These are phyloP conservation scores for Keithomyces neogunnii DNA, from an alignment of 2,329 filamentous ascomycete genomes.

Conservation along the genomic window DNA sequence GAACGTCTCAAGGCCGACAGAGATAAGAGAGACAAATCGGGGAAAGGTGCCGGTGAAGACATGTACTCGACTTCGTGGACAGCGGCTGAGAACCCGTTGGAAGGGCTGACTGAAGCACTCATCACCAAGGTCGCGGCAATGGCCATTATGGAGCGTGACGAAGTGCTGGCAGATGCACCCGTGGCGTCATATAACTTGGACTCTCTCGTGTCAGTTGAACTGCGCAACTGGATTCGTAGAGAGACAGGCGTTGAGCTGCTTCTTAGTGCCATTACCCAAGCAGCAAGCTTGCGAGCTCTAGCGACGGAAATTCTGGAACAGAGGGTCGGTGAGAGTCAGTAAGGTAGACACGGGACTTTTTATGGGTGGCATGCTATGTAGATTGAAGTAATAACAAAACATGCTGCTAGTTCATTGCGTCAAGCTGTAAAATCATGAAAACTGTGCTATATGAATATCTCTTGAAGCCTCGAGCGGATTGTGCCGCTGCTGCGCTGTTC, in stretches of 20 bases:
- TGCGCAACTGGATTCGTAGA: conserved; percentile 30
- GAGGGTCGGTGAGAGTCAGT: no score
- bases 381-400: no score
- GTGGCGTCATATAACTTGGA: conserved; percentile 31
- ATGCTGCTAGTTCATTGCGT: no score
- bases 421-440: no score
- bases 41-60: background rate
- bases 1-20: conserved; percentile 2
- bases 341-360: no score
- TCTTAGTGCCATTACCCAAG: conserved; percentile 3
- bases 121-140: conserved; percentile 7
- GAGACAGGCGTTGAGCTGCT: conserved; percentile 25
- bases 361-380: no score
- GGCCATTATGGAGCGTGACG: conserved; percentile 8
- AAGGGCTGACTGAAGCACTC: conserved; percentile 6
- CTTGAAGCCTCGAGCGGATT: no score
- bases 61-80: conserved; percentile 2
- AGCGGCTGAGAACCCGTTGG: conserved; percentile 1
- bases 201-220: conserved; percentile 30
- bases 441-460: no score
- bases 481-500: no score
- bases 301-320: no score
- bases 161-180: conserved; percentile 18
- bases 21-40: background rate
- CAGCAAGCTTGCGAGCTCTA: conserved; percentile 1